Evolutionary conservation across 495 filamentous ascomycete species (phyloP), one percentile per base, ranked within the genome.

Genomic region (Lophium mytilinum): DNA sequence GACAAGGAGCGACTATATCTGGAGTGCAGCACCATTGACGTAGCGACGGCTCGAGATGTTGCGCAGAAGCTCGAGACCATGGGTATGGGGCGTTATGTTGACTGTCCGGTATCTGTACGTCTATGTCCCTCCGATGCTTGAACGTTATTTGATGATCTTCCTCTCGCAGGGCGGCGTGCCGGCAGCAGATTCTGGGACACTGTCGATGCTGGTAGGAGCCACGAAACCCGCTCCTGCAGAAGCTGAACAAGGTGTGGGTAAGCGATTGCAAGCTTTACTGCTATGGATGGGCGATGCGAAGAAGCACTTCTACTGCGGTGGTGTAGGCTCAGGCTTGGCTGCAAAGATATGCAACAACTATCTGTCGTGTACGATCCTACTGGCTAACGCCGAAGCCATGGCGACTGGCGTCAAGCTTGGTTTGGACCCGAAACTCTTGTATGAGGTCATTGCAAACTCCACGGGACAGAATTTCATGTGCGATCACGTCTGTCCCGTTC

Each of bases 261-360:
- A 42, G 10, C 60, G 41, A 5, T 41, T 66, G 10, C 45, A 56
- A 40, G 50, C 21, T 18, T 45, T 55, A n/a, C 53, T 66, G 14
- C 39, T 37, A 21, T 52, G 60, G 48, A 68, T 74, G 52, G 70
- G 70, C 11, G 53, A 63, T n/a, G 52, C 56, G 5, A 39, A 59
- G 18, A 67, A 67, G 9, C 66, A 69, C 50, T 73, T 71, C 52
- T 64, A 69, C 33, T 69, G 70, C 46, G 67, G 68, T 9, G 55
- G 55, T n/a, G 64, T 71, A 0, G 69, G 71, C 4, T 56, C 69
- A 0, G 72, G 72, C 9, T 70, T 71, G 0, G 67, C 67, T 7
- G 71, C 72, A 47, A 75, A 75, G 62, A 69, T 75, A 34, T 69
- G 68, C 50, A 75, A 73, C 55, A 75, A 75, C 58, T 75, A 75